These are phyloP conservation scores for Diplocarpon rosae DNA, from an alignment of 2,329 filamentous ascomycete species.

Conservation along the genomic window DNA sequence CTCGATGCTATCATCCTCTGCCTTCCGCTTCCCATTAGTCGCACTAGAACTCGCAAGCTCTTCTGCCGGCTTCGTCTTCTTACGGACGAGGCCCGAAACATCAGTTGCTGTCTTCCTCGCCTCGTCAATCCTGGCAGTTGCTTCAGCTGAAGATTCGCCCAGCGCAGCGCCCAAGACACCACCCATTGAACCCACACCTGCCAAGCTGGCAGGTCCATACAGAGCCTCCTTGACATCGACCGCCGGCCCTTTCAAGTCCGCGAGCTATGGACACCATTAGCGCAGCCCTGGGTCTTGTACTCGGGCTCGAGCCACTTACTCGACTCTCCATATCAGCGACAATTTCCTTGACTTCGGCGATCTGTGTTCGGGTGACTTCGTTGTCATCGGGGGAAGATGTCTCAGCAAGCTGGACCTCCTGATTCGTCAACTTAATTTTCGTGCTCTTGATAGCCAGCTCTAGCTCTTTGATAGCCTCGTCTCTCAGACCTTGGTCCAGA, in stretches of 20 bases:
- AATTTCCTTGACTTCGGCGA: constrained; percentile 67
- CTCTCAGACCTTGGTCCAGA: constrained; percentile 58
- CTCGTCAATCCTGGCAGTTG: constrained; percentile 56
- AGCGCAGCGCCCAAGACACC: constrained; percentile 54
- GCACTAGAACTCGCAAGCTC: constrained; percentile 23
- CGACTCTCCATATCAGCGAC: constrained; percentile 69
- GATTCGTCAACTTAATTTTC: constrained; percentile 56
- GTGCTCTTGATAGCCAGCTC: constrained; percentile 65
- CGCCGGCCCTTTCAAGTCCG: constrained; percentile 56
- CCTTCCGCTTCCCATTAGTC: constrained; percentile 44
- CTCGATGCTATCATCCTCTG: constrained; percentile 27
- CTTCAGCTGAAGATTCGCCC: constrained; percentile 49
- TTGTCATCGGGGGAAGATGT: constrained; percentile 56
- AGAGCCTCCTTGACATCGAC: constrained; percentile 46
- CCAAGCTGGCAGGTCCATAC: constrained; percentile 34
- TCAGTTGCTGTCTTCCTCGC: constrained; percentile 63
- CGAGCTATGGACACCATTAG: constrained; percentile 37
- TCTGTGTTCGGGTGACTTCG: constrained; percentile 48
- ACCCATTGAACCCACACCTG: constrained; percentile 32
- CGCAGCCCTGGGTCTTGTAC: not conserved
- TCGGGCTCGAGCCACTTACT: constrained; percentile 30
- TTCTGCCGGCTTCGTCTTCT: constrained; percentile 37
- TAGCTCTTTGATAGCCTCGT: constrained; percentile 61
- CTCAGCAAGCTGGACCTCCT: constrained; percentile 54
- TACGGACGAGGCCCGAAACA: constrained; percentile 61